These are phyloP conservation scores for Dryadomyces sulphureus DNA, from an alignment of 2,329 filamentous ascomycete species.

Conservation along the genomic window DNA sequence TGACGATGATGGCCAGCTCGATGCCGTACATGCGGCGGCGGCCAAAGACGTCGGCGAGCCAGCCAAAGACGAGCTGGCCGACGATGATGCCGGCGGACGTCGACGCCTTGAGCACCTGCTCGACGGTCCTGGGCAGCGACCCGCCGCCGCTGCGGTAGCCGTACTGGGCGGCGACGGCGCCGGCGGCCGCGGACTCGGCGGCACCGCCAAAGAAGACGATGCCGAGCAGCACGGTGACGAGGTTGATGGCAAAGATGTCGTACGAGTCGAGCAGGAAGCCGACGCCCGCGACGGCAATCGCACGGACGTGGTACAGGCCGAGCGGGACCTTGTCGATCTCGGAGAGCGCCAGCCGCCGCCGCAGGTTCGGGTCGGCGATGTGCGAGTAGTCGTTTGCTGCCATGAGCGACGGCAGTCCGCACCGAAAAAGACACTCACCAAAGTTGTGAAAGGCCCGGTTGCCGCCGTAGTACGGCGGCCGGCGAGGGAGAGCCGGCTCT, in stretches of 20 bases:
- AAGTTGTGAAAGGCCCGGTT: constrained; percentile 63
- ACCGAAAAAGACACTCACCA: constrained; percentile 14
- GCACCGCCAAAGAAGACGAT: constrained; percentile 56
- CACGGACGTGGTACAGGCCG: constrained; percentile 46
- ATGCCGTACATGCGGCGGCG: constrained; percentile 73
- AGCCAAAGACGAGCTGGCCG: constrained; percentile 65
- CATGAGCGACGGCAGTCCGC: not conserved
- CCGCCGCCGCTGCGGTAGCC: constrained; percentile 37
- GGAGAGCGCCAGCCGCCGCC: constrained; percentile 58
- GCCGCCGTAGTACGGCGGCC: constrained; percentile 42
- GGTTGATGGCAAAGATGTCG: constrained; percentile 67
- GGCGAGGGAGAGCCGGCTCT: constrained; percentile 17
- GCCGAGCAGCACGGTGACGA: constrained; percentile 57
- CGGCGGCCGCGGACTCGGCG: constrained; percentile 17
- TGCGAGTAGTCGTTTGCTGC: constrained; percentile 31
- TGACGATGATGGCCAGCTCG: constrained; percentile 57
- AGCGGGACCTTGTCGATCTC: constrained; percentile 70
- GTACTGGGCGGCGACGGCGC: constrained; percentile 20
- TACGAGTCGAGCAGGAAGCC: constrained; percentile 79
- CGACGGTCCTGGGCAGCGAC: constrained; percentile 46
- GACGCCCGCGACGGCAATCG: constrained; percentile 61
- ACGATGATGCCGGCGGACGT: constrained; percentile 68
- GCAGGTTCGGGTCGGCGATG: constrained; percentile 59
- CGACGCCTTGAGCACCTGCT: constrained; percentile 67
- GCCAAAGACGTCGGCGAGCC: constrained; percentile 59